These are phyloP conservation scores for Erysimum cheiri DNA, from an alignment of 441 rosid species.

Conservation along the genomic window DNA sequence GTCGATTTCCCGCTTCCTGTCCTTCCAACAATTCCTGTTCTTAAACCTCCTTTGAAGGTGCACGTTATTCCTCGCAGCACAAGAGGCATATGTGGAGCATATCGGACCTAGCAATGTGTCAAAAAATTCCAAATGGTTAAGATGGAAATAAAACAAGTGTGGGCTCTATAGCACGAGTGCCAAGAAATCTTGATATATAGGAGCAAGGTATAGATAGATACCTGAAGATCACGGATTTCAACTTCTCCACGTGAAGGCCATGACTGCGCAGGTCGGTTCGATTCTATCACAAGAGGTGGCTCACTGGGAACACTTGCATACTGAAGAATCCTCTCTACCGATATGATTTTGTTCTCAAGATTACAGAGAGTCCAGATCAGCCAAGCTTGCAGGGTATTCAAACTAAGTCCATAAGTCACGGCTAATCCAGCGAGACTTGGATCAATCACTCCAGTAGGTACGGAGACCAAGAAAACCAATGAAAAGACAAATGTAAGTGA, in stretches of 20 bases:
- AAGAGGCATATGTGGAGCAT: slow-evolving; percentile 88
- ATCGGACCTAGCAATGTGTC: slow-evolving; percentile 62
- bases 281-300: slow-evolving; percentile 79
- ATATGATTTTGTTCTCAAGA: slow-evolving; percentile 81
- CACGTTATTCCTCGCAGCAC: slow-evolving; percentile 84
- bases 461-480: slow-evolving; percentile 66
- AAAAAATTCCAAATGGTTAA: not conserved
- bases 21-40: slow-evolving; percentile 87
- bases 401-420: slow-evolving; percentile 83
- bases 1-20: slow-evolving; percentile 98
- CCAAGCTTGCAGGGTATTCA: slow-evolving; percentile 73
- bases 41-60: slow-evolving; percentile 79
- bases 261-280: slow-evolving; percentile 53
- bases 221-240: slow-evolving; percentile 69
- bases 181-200: slow-evolving; percentile 20
- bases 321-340: slow-evolving; percentile 92
- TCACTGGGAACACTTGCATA: slow-evolving; percentile 74
- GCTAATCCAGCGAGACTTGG: slow-evolving; percentile 94
- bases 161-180: not conserved
- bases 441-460: slow-evolving; percentile 72
- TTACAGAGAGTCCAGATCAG: slow-evolving; percentile 68
- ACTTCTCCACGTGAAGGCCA: slow-evolving; percentile 85
- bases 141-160: not conserved
- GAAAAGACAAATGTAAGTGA: slow-evolving; percentile 72
- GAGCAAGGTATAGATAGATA: slow-evolving; percentile 33